Conservation (phyloP, 108 stramenopile genomes). For the Aurantiochytrium sp. region DNA sequence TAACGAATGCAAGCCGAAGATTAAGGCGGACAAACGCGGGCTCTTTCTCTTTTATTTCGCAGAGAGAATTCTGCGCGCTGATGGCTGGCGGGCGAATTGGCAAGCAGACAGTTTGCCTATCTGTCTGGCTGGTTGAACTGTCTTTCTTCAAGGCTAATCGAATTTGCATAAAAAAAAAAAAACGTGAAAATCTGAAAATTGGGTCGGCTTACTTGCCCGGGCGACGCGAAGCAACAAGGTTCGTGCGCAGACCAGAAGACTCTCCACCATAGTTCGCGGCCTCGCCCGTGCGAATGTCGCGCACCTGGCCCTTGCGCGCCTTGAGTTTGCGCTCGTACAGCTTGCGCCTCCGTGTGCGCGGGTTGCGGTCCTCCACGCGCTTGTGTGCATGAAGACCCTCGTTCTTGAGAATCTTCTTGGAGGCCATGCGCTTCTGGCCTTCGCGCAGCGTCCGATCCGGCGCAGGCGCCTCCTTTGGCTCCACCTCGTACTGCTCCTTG, state of each 20-base stretch:
- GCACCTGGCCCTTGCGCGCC: conserved; percentile 49
- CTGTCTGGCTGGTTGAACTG: no score
- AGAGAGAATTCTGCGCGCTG: no score
- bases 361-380: conserved; percentile 50
- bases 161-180: neutral
- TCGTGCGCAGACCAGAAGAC: neutral
- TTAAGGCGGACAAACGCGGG: no score
- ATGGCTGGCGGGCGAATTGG: no score
- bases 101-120: no score
- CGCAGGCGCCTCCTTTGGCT: neutral
- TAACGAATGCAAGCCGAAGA: no score
- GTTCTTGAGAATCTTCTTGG: conserved; percentile 52
- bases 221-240: conserved; percentile 15
- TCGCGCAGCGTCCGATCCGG: neutral
- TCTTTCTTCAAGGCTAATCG: no score
- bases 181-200: neutral
- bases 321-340: conserved; percentile 40
- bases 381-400: conserved; percentile 50
- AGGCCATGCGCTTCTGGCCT: conserved; percentile 42
- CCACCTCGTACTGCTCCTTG: neutral
- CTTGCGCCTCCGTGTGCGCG: conserved; percentile 50
- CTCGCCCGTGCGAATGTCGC: conserved; percentile 22
- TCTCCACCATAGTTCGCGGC: conserved; percentile 25
- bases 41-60: no score
- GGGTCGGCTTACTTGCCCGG: neutral